These are phyloP conservation scores for Roridomyces roridus DNA, from an alignment of 768 basidiomycete species.

Conservation along the genomic window DNA sequence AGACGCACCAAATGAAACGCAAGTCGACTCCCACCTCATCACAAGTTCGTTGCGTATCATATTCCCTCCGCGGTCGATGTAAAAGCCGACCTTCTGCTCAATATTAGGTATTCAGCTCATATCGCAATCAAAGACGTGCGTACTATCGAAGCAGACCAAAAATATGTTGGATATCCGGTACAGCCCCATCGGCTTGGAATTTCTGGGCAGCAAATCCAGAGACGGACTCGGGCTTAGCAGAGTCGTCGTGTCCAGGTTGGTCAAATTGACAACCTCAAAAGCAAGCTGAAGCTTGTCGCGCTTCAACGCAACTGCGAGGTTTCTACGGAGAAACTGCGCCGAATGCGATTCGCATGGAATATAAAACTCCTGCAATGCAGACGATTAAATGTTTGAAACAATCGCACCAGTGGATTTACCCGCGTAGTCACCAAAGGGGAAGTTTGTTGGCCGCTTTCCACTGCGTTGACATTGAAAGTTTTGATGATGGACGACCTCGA, in stretches of 20 bases:
- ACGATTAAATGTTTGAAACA: too few species aligned
- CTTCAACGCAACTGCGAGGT: conserved; percentile 24
- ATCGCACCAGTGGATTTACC: too few species aligned
- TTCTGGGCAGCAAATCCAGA: conserved; percentile 51
- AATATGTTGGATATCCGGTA: conserved; percentile 81
- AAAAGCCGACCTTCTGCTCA: conserved; percentile 75
- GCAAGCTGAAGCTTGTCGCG: conserved; percentile 1
- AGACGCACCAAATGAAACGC: conserved; percentile 70
- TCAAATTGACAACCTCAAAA: conserved; percentile 54
- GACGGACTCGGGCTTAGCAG: conserved; percentile 68
- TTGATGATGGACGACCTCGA: conserved; percentile 87
- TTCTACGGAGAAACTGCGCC: conserved; percentile 70
- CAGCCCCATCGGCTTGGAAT: conserved; percentile 72
- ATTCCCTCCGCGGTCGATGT: conserved; percentile 80
- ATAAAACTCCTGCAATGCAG: conserved; percentile 87
- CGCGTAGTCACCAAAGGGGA: not conserved
- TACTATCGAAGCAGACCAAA: conserved; percentile 81
- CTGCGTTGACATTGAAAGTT: conserved; percentile 58
- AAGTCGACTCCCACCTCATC: conserved; percentile 77
- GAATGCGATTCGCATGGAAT: conserved; percentile 80
- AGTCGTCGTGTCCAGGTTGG: conserved; percentile 77
- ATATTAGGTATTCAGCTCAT: not conserved
- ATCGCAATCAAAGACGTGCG: conserved; percentile 26
- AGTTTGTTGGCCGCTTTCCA: too few species aligned
- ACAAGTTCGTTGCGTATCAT: conserved; percentile 69